phyloP scores from a whole-genome alignment of 2,329 filamentous ascomycete species.

The Coleophoma eucalyptorum region DNA sequence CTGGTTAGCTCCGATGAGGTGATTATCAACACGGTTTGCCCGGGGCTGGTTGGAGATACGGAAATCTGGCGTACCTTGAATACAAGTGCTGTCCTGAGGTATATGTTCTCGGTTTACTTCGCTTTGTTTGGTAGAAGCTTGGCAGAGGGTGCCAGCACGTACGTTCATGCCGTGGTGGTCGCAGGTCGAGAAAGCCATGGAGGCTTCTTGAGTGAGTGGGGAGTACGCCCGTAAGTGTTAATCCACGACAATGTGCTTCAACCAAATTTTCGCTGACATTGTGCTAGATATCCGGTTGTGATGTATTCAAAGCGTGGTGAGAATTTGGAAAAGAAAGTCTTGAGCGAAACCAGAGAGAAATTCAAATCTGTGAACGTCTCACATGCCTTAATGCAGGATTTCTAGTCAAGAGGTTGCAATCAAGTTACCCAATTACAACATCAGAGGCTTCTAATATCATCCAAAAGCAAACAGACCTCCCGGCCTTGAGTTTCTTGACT shows the following conservation, averaged over 20 bases:
- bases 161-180: constrained; percentile 16
- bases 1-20: constrained; percentile 13
- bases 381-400: neutral
- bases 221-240: constrained; percentile 19
- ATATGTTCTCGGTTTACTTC: neutral
- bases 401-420: neutral
- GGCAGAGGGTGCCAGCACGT: constrained; percentile 13
- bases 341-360: neutral
- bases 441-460: neutral
- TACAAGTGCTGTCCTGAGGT: neutral
- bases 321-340: neutral
- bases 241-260: neutral
- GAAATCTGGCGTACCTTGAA: constrained; percentile 7
- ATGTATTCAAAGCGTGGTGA: neutral
- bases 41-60: constrained; percentile 14
- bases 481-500: neutral
- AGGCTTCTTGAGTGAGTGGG: constrained; percentile 13
- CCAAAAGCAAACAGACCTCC: neutral
- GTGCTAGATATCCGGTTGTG: neutral
- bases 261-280: neutral
- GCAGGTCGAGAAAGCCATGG: constrained; percentile 20
- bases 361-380: neutral
- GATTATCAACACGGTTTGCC: constrained; percentile 19
- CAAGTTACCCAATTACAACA: neutral
- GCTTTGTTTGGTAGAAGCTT: constrained; percentile 8